Conservation (phyloP, 305 asterid species). For the Fraxinus sp. region DNA sequence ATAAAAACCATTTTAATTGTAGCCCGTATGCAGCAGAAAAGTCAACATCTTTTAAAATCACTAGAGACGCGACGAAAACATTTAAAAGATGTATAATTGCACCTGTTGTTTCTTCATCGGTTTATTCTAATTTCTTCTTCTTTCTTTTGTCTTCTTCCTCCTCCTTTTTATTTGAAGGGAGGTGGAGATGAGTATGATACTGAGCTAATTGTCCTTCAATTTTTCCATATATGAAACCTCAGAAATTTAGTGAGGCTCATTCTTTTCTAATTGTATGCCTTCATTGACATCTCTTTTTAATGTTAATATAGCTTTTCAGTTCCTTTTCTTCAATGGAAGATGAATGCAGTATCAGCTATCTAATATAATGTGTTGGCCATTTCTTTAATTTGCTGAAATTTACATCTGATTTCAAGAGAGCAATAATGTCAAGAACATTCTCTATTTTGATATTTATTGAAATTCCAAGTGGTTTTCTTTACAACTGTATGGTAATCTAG, state of each 20-base stretch:
- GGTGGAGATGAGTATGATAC: background rate
- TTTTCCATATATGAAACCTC: background rate
- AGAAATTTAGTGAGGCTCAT: background rate
- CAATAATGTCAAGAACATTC: conserved; percentile 4
- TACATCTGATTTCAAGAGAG: background rate
- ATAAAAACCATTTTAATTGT: background rate
- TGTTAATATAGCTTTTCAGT: background rate
- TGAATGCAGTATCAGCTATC: background rate
- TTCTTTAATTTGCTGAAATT: conserved; percentile 3
- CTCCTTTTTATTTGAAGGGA: background rate
- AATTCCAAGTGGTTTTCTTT: conserved; percentile 6
- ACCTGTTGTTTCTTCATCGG: background rate
- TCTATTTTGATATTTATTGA: background rate
- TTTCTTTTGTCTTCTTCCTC: background rate
- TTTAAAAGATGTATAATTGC: background rate
- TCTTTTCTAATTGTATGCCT: background rate
- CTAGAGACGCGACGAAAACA: background rate
- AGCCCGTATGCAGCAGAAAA: background rate
- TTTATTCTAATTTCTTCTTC: background rate
- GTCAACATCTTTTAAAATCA: background rate
- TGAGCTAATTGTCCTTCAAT: background rate
- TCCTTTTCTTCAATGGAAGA: background rate
- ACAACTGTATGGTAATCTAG: conserved; percentile 2
- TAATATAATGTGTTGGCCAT: background rate
- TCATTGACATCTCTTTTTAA: background rate